phyloP scores from a whole-genome alignment of 1,284 basidiomycete species.

The Leccinum pseudoinsigne region DNA sequence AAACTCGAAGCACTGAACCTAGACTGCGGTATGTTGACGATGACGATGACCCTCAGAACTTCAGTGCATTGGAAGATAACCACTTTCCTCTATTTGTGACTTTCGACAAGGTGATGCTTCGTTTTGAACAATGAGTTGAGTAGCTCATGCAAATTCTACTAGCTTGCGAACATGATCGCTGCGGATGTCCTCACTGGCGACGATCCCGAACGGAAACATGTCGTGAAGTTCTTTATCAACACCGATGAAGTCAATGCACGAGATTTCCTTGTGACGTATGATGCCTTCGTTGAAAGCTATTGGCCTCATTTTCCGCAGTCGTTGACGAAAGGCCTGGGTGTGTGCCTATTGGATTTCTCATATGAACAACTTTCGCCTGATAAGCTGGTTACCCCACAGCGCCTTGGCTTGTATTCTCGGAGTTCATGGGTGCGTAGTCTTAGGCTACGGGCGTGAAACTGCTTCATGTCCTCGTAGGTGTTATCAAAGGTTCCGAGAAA shows the following conservation, averaged over 20 bases:
- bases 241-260: slow-evolving; percentile 14
- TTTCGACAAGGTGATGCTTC: slow-evolving; percentile 51
- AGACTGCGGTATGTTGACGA: slow-evolving; percentile 45
- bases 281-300: slow-evolving; percentile 52
- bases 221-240: slow-evolving; percentile 18
- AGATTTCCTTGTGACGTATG: slow-evolving; percentile 44
- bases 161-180: slow-evolving; percentile 20
- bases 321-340: slow-evolving; percentile 57
- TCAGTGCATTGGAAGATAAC: slow-evolving; percentile 53
- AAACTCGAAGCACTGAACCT: slow-evolving; percentile 31
- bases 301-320: slow-evolving; percentile 64
- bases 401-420: slow-evolving; percentile 63
- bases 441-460: not conserved
- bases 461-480: slow-evolving; percentile 40
- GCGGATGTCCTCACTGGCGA: slow-evolving; percentile 22
- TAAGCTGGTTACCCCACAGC: slow-evolving; percentile 38
- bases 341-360: slow-evolving; percentile 6
- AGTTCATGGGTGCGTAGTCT: slow-evolving; percentile 56
- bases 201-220: slow-evolving; percentile 9
- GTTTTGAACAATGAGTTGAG: not conserved
- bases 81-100: slow-evolving; percentile 76
- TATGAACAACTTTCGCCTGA: not conserved
- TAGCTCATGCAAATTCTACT: slow-evolving; percentile 6
- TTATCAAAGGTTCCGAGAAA: slow-evolving; percentile 66
- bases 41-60: slow-evolving; percentile 54